Evolutionary conservation across 306 rosid species (phyloP).

Genomic region (Sesbania bispinosa): DNA sequence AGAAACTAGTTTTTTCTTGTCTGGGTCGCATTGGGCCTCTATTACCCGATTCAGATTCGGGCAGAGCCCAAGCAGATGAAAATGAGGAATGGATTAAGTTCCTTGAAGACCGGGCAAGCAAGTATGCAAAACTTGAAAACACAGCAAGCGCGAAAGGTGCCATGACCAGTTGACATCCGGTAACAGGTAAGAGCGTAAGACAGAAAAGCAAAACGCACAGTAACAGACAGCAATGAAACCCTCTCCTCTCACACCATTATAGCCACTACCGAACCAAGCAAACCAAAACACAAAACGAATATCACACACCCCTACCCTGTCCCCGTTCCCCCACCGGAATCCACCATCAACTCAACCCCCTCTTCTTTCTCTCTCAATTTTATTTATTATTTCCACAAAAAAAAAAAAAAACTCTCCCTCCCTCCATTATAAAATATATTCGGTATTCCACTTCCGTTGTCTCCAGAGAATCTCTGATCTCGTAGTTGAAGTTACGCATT

Average conservation of each 20-base stretch:
- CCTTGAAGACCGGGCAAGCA: constrained; percentile 17
- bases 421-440: not conserved
- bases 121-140: constrained; percentile 20
- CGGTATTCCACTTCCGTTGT: not conserved
- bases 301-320: not conserved
- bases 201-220: constrained; percentile 23
- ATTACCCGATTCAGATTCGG: not conserved
- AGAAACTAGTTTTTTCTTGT: too few species aligned
- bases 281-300: constrained; percentile 16
- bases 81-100: not conserved
- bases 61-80: not conserved
- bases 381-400: too few species aligned
- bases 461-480: constrained; percentile 29
- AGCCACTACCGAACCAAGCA: constrained; percentile 22
- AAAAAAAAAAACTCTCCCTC: not conserved
- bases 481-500: constrained; percentile 17
- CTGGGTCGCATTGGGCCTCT: not conserved
- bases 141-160: not conserved
- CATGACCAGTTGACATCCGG: constrained; percentile 41
- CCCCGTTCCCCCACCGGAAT: constrained; percentile 2
- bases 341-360: constrained; percentile 13
- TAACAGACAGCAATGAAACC: constrained; percentile 19
- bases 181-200: constrained; percentile 33
- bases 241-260: constrained; percentile 37
- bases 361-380: not conserved